These are phyloP conservation scores for Oenanthe javanica DNA, from an alignment of 140 eudicot genomes.

Conservation along the genomic window DNA sequence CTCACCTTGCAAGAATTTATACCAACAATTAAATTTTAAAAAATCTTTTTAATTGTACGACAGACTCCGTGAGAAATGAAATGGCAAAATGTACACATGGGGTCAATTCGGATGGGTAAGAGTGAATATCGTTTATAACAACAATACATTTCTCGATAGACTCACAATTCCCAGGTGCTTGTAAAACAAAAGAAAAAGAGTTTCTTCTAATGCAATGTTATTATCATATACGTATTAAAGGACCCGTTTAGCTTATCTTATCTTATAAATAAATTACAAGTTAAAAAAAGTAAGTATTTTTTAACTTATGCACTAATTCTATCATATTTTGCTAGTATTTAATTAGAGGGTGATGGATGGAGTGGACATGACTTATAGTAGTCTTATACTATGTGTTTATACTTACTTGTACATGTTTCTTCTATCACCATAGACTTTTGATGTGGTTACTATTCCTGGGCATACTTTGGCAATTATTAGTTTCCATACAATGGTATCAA, in stretches of 20 bases:
- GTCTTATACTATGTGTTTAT: neutral
- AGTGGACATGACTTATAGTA: neutral
- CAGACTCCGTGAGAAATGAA: neutral
- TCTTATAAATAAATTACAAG: too few relatives aligned
- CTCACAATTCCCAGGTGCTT: neutral
- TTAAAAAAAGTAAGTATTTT: too few relatives aligned
- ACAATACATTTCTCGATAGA: too few relatives aligned
- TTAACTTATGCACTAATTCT: too few relatives aligned
- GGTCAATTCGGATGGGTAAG: neutral
- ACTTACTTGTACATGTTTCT: neutral
- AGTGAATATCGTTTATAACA: neutral
- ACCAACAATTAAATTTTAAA: neutral
- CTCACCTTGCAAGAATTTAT: neutral
- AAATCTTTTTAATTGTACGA: neutral
- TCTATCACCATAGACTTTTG: neutral
- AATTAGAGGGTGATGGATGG: conserved; percentile 1
- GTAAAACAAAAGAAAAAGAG: neutral
- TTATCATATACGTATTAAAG: too few relatives aligned
- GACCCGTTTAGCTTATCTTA: too few relatives aligned
- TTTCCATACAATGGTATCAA: neutral
- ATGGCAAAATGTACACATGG: neutral
- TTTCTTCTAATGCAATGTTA: too few relatives aligned
- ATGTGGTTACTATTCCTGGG: neutral
- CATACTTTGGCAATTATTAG: neutral
- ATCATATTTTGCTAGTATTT: neutral